Evolutionary conservation across 805 yeast species (phyloP).

Genomic region (Kazachstania africana): DNA sequence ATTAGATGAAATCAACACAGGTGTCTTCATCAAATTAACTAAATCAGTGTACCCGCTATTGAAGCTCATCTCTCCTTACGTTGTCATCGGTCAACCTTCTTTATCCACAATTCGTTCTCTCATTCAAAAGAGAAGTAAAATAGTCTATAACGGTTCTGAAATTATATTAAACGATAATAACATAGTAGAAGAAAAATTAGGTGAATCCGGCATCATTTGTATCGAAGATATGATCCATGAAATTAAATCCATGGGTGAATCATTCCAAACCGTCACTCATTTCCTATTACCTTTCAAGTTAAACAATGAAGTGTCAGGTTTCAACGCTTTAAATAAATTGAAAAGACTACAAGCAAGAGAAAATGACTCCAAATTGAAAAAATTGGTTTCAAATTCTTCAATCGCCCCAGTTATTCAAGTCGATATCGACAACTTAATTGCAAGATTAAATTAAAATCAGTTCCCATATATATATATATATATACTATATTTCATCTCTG

Average conservation of each 20-base stretch:
- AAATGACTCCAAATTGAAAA: conserved; percentile 32
- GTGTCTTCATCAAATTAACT: conserved; percentile 60
- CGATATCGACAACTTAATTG: conserved; percentile 59
- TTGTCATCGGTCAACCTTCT: conserved; percentile 67
- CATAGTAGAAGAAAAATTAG: conserved; percentile 59
- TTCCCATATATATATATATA: not conserved
- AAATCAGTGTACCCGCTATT: conserved; percentile 48
- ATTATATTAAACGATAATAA: conserved; percentile 61
- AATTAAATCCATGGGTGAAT: conserved; percentile 48
- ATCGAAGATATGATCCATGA: conserved; percentile 73
- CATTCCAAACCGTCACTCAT: conserved; percentile 45
- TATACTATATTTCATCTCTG: not conserved
- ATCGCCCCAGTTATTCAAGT: conserved; percentile 57
- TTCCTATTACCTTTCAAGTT: conserved; percentile 64
- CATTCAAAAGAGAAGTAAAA: conserved; percentile 66
- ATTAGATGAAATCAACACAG: conserved; percentile 48
- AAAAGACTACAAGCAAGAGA: conserved; percentile 48
- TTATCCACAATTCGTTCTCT: conserved; percentile 58
- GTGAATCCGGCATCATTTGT: conserved; percentile 63
- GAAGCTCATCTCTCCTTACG: conserved; percentile 59
- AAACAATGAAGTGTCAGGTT: conserved; percentile 60
- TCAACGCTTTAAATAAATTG: conserved; percentile 61
- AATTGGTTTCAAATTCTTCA: conserved; percentile 47
- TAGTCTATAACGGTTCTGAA: conserved; percentile 27
- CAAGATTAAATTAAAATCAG: conserved; percentile 44